Conservation (phyloP, 148 eudicot species). For the Diospyros lotus region DNA sequence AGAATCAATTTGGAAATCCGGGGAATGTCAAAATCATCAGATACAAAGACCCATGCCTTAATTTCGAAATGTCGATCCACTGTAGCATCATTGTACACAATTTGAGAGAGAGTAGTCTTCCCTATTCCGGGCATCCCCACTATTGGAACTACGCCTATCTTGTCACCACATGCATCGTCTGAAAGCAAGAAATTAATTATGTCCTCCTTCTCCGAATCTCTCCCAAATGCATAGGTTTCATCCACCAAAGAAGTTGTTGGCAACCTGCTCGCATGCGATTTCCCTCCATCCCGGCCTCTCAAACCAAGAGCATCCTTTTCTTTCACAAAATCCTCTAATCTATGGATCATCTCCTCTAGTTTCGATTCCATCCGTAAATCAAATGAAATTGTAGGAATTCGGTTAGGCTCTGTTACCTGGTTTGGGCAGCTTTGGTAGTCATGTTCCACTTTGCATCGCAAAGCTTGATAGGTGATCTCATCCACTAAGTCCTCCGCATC, state of each 20-base stretch:
- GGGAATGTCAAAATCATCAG: slow-evolving; percentile 11
- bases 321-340: slow-evolving; percentile 14
- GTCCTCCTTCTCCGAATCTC: slow-evolving; percentile 1
- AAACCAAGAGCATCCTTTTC: slow-evolving; percentile 15
- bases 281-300: not conserved
- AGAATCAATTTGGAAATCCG: slow-evolving; percentile 13
- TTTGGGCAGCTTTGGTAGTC: too few species aligned
- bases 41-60: slow-evolving; percentile 24
- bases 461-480: too few species aligned
- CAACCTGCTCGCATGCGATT: not conserved
- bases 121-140: slow-evolving; percentile 25
- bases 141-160: slow-evolving; percentile 2
- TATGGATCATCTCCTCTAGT: slow-evolving; percentile 12
- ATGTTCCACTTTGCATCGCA: too few species aligned
- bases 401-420: too few species aligned
- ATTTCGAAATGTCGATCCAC: not conserved
- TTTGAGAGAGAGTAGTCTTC: slow-evolving; percentile 28
- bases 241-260: slow-evolving; percentile 6
- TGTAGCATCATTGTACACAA: slow-evolving; percentile 12
- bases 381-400: not conserved
- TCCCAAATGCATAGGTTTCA: slow-evolving; percentile 6
- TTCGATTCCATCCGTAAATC: slow-evolving; percentile 8
- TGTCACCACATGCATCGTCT: not conserved
- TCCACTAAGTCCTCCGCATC: slow-evolving; percentile 17
- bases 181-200: not conserved